Base-by-base conservation (phyloP, 2,329 filamentous ascomycete genomes). In the Botrytis deweyae region DNA sequence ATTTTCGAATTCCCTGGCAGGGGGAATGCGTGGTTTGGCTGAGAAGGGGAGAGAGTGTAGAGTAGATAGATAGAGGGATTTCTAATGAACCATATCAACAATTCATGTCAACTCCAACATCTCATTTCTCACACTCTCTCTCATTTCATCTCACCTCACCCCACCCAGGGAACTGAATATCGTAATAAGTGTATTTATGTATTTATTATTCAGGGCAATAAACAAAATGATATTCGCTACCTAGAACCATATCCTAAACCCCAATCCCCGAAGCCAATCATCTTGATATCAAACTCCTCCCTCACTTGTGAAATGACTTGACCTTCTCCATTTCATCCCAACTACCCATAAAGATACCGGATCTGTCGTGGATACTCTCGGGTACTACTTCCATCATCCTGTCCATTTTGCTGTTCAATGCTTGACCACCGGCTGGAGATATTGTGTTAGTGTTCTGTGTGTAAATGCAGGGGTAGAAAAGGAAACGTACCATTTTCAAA, bases 241-340 rank as follows among this genome's bases (percentile, higher is more conserved):
- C 49, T 68, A 58, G 49, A 68, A 58, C 18, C 49, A 25, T 42
- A 68, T 29, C n/a, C n/a, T 42, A 33, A 12, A 55, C 80, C 16
- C 83, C 16, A n/a, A 29, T 40, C 36, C 65, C 46, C 9, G 33
- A 55, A 29, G 65, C 67, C 33, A 18, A 67, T 18, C 52, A 29
- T 58, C n/a, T 29, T 36, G 58, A 33, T 55, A 59, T 70, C 67
- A 70, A 33, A 29, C 12, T 70, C 29, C 25, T 38, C 3, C 20
- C n/a, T 58, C 74, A 77, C 74, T 77, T 92, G 91, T 81, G 79
- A 75, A 80, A 81, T 3, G 73, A 70, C 74, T 81, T 97, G 78
- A 98, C 93, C 87, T 97, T 98, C 86, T 98, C 94, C 67, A 99
- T 89, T 86, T 99, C 96, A 76, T 97, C 93, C 79, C 92, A 94